Base-by-base conservation (phyloP, 129 eudicot species). In the Calendula officinalis region DNA sequence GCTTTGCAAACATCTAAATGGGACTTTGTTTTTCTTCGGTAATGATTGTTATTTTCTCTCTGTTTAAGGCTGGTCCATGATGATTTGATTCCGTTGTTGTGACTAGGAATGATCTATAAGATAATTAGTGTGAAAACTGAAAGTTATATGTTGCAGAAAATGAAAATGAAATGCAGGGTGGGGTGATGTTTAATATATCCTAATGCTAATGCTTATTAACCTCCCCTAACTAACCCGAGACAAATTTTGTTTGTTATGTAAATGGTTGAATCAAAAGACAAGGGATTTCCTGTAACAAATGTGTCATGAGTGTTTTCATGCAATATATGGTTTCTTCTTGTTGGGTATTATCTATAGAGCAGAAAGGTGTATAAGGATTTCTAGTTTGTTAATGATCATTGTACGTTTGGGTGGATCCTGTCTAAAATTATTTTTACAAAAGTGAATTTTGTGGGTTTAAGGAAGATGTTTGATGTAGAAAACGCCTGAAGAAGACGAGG, bases 11-110 rank as follows among this genome's bases (percentile, higher is more conserved):
- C 56, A 46, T 69, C 59, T 32, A 49, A 67, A 84, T 84, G 91
- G 86, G 91, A 27, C 36, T 59, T 64, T 84, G 91, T 78, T 78
- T 84, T 55, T 56, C 87, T 44, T 75, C 77, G 74, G 86, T 81
- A 63, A 33, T 50, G 49, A 8, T 38, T 33, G n/a, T 6, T 36
- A 1, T 1, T 12, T 34, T 49, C 22, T 64, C 33, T 47, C 7
- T 33, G 1, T 62, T 12, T 6, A 27, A 0, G 11, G 27, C 22
- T 42, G 14, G 5, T 55, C 8, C 3, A 57, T 36, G 16, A 12
- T 56, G 35, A 38, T 27, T 13, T 7, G 30, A 1, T 22, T 22
- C 30, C 30, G 2, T 22, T 22, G 30, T 22, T 22, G 30, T 22
- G 30, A 22, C 30, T 22, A 22, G 30, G 30, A 22, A 22, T 22